Evolutionary conservation across 345 rosid species (phyloP).

Genomic region (Kernera saxatilis): DNA sequence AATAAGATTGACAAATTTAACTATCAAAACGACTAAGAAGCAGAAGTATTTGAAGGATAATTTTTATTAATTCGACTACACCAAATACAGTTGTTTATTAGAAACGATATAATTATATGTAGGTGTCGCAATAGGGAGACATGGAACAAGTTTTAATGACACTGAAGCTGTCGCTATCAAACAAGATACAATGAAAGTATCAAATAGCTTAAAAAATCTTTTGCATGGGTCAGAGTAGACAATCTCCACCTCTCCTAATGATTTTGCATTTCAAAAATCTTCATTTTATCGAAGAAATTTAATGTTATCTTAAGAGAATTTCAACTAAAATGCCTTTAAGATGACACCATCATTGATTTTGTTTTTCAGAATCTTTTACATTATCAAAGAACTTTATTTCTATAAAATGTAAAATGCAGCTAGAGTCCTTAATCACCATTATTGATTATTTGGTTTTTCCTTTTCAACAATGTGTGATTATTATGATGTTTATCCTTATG

Average conservation of each 20-base stretch:
- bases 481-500: constrained; percentile 5
- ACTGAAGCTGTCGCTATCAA: constrained; percentile 29
- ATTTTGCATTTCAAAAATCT: constrained; percentile 18
- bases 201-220: not conserved
- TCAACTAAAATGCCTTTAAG: constrained; percentile 25
- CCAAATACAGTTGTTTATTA: not conserved
- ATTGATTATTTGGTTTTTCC: not conserved
- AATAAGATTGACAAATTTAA: constrained; percentile 21
- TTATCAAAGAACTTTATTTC: not conserved
- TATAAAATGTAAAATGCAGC: not conserved
- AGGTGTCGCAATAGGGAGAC: constrained; percentile 20
- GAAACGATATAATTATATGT: constrained; percentile 3
- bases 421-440: constrained; percentile 10
- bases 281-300: constrained; percentile 18
- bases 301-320: constrained; percentile 8
- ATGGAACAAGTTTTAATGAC: constrained; percentile 1
- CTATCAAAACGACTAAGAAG: not conserved
- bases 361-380: not conserved
- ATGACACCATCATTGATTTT: constrained; percentile 27
- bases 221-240: constrained; percentile 18
- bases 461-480: not conserved
- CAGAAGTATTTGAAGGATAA: not conserved
- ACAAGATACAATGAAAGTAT: constrained; percentile 12
- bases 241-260: constrained; percentile 18
- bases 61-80: not conserved